Base-by-base conservation (phyloP, 495 filamentous ascomycete species). In the Evernia prunastri region DNA sequence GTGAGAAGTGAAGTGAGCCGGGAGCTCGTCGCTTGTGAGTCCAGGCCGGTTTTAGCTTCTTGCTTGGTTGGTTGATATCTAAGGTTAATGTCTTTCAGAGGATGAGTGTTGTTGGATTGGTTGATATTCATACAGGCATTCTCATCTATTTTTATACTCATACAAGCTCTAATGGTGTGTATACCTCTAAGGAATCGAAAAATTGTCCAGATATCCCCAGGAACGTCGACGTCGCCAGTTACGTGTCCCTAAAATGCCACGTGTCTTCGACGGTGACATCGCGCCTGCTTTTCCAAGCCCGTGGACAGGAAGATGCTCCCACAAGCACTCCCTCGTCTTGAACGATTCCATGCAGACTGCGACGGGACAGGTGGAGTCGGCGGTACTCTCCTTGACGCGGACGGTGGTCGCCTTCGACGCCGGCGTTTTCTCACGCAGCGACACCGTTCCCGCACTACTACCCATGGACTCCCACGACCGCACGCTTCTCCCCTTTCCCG, bases 221-320 rank as follows among this genome's bases (percentile, higher is more conserved):
- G 4, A 43, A 12, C 5, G 0, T 25, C 45, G 25, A 25, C 45
- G 45, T 25, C 9, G 45, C 45, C 45, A 23, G 2, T 1, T 23
- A 23, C 45, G 23, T n/a, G 25, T 47, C 8, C n/a, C 9, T 4
- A 23, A 47, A 47, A 20, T 10, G 25, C n/a, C 45, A 8, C 45
- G 3, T 47, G 7, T 47, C 45, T 47, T 47, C 45, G 45, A 47
- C 23, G 20, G 23, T 7, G 45, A 47, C 45, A 25, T 25, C 3
- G 45, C 25, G n/a, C 45, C 45, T 11, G 23, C 23, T 47, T 47
- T 47, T 3, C 45, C 45, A 25, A 25, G 7, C 15, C 33, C 39
- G 33, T 62, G 60, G 18, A 35, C 6, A 56, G 45, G 3, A n/a
- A 62, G 35, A 42, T 62, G 60, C 17, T 23, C 25, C 60, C 31